Percentiles rank a stretch among this genome's conserved stretches.
Conservation (phyloP, 2,329 filamentous ascomycete genomes). For the Calonectria pseudoreteaudii region DNA sequence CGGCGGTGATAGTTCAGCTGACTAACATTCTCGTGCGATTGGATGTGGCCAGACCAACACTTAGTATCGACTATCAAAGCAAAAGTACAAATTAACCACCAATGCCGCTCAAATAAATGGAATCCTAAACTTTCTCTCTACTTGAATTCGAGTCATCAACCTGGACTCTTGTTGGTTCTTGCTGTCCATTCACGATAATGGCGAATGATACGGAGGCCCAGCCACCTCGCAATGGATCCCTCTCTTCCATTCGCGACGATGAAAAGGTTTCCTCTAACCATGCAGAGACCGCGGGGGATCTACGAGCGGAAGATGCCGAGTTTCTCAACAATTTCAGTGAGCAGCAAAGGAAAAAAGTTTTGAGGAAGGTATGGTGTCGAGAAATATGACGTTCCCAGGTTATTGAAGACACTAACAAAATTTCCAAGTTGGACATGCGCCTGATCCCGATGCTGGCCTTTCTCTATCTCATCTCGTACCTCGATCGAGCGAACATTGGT, state of each 20-base stretch:
- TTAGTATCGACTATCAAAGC: too few species aligned
- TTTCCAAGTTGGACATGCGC: background rate
- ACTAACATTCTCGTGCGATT: background rate
- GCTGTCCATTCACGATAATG: background rate
- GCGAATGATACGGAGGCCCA: background rate
- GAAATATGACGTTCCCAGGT: too few species aligned
- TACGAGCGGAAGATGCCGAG: background rate
- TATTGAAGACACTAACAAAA: background rate
- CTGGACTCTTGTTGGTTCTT: background rate
- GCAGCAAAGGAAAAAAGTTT: background rate
- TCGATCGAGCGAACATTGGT: background rate
- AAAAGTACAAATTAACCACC: background rate
- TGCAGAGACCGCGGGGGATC: background rate
- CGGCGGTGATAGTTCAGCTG: background rate
- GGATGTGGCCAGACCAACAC: too few species aligned
- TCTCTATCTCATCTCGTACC: background rate
- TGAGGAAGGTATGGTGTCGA: background rate
- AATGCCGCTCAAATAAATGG: background rate
- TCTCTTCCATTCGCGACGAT: background rate
- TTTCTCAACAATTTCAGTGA: constrained; percentile 1
- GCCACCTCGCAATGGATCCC: background rate
- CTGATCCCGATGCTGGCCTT: background rate
- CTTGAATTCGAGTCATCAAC: too few species aligned
- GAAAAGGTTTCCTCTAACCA: background rate
- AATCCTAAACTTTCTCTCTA: too few species aligned